Evolutionary conservation across 1,139 yeast genomes (phyloP).

Genomic region (Blastobotrys indianensis): DNA sequence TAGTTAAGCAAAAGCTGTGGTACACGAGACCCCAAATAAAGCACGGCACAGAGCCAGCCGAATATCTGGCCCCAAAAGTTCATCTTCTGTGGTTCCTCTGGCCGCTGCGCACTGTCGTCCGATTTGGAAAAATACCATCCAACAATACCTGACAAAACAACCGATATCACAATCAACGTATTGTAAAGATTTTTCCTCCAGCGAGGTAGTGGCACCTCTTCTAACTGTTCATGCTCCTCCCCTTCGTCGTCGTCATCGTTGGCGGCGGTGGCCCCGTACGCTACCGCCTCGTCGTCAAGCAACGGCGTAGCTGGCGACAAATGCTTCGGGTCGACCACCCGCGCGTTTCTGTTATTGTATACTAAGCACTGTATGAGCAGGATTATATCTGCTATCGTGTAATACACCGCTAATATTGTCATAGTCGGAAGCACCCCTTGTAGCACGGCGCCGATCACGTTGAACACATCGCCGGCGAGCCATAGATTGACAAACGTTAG

Average conservation of each 20-base stretch:
- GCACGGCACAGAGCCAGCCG: conserved; percentile 85
- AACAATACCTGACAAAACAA: conserved; percentile 68
- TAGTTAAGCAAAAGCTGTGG: conserved; percentile 85
- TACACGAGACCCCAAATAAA: conserved; percentile 80
- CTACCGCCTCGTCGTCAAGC: conserved; percentile 41
- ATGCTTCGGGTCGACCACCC: conserved; percentile 68
- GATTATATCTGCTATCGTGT: conserved; percentile 83
- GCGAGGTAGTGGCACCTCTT: conserved; percentile 12
- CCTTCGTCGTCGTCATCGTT: conserved; percentile 38
- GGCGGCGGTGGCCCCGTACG: conserved; percentile 32
- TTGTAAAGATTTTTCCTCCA: conserved; percentile 42
- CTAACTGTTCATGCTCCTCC: conserved; percentile 8
- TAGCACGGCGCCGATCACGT: conserved; percentile 78
- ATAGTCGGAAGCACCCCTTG: conserved; percentile 91
- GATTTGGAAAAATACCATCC: conserved; percentile 70
- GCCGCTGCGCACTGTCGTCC: conserved; percentile 13
- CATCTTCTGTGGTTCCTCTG: conserved; percentile 35
- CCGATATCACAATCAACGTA: conserved; percentile 58
- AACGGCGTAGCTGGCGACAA: conserved; percentile 87
- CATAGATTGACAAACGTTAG: conserved; percentile 76
- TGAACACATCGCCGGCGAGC: conserved; percentile 88
- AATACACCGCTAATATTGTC: conserved; percentile 84
- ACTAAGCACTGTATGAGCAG: conserved; percentile 73
- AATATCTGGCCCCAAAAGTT: conserved; percentile 79
- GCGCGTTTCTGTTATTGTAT: conserved; percentile 50